Evolutionary conservation across 2,329 filamentous ascomycete genomes (phyloP).

Genomic region (Trichocomaceae sp.): DNA sequence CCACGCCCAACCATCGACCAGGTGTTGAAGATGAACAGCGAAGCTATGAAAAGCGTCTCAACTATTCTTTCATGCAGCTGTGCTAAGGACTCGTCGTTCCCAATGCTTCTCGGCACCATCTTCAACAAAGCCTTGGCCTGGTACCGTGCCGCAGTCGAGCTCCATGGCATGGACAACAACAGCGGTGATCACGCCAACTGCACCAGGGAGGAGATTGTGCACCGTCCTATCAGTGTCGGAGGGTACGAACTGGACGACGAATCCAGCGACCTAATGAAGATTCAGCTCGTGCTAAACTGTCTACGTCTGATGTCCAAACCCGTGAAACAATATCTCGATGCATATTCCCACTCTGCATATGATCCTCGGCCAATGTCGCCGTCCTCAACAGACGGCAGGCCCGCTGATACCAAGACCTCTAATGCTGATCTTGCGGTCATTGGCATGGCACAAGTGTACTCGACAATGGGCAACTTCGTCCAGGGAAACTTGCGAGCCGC

Average conservation of each 20-base stretch:
- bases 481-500: constrained; percentile 8
- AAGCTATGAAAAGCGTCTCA: constrained; percentile 11
- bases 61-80: constrained; percentile 13
- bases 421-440: neutral
- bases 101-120: constrained; percentile 14
- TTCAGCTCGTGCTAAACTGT: constrained; percentile 13
- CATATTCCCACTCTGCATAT: neutral
- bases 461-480: constrained; percentile 12
- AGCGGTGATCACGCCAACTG: constrained; percentile 1
- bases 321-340: constrained; percentile 8
- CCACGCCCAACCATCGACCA: constrained; percentile 14
- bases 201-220: constrained; percentile 11
- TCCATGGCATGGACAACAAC: neutral
- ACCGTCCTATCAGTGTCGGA: constrained; percentile 13
- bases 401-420: constrained; percentile 6
- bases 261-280: constrained; percentile 12
- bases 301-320: constrained; percentile 13
- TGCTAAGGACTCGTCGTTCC: constrained; percentile 14
- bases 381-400: constrained; percentile 5
- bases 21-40: constrained; percentile 13
- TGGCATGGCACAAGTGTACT: constrained; percentile 7
- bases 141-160: constrained; percentile 12
- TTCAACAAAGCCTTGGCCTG: constrained; percentile 14
- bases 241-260: constrained; percentile 14
- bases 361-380: constrained; percentile 1